A percentile compares a stretch with the other conserved stretches of the same genome.
Conservation (phyloP, 1,139 yeast species). For the Geotrichum australiense region DNA sequence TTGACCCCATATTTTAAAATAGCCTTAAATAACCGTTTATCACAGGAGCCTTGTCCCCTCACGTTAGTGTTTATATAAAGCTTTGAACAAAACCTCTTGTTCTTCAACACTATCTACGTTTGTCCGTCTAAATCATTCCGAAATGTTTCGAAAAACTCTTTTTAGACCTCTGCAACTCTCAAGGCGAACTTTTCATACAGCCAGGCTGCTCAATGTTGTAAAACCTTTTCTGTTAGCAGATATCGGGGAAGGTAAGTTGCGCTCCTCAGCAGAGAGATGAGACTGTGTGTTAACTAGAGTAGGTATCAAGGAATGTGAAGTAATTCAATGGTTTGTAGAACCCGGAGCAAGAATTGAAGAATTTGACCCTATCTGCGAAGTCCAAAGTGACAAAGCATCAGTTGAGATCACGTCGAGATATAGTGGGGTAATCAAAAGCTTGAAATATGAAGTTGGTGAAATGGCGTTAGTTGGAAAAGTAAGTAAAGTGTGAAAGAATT, state of each 20-base stretch:
- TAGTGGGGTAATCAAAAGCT: conserved; percentile 31
- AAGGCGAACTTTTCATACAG: conserved; percentile 8
- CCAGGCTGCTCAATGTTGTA: conserved; percentile 10
- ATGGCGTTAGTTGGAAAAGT: conserved; percentile 34
- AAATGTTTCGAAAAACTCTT: too few species aligned
- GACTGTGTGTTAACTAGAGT: background rate
- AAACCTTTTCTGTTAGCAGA: conserved; percentile 34
- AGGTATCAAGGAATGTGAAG: conserved; percentile 34
- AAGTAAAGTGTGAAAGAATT: background rate
- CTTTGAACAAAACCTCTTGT: too few species aligned
- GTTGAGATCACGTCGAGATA: conserved; percentile 35
- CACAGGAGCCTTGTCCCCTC: too few species aligned
- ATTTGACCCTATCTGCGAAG: conserved; percentile 35
- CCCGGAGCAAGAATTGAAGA: conserved; percentile 35
- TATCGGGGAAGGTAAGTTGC: conserved; percentile 31
- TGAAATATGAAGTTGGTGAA: conserved; percentile 34
- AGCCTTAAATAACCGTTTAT: too few species aligned
- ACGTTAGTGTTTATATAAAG: too few species aligned
- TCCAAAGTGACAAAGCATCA: conserved; percentile 35
- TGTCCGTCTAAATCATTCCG: too few species aligned
- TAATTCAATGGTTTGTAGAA: conserved; percentile 36
- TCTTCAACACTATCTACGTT: too few species aligned
- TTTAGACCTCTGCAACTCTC: too few species aligned
- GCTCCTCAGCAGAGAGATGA: background rate
- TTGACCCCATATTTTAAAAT: too few species aligned